phyloP scores from a whole-genome alignment of 768 basidiomycete genomes.

The Podaxis sp. region DNA sequence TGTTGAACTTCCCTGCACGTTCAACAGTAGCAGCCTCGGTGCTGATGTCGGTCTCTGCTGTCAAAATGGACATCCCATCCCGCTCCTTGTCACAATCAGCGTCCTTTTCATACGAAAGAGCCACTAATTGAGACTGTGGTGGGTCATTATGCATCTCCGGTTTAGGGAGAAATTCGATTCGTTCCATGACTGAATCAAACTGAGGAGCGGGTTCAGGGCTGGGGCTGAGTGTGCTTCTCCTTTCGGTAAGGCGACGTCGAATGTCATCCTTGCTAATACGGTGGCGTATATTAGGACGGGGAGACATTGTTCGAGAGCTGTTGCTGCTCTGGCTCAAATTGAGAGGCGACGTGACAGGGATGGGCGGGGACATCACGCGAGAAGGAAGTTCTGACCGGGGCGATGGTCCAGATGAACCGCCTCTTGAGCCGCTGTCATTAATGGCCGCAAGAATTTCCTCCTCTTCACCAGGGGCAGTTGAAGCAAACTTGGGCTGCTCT shows the following conservation, averaged over 20 bases:
- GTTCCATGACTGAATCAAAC: slow-evolving; percentile 7
- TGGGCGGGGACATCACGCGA: background rate
- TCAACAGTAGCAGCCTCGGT: slow-evolving; percentile 52
- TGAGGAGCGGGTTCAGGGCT: slow-evolving; percentile 15
- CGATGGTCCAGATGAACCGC: background rate
- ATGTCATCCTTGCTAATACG: slow-evolving; percentile 58
- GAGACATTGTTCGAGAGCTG: slow-evolving; percentile 10
- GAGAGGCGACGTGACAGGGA: slow-evolving; percentile 15
- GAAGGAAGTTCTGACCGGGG: slow-evolving; percentile 4
- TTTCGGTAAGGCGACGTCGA: slow-evolving; percentile 44
- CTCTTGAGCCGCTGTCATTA: background rate
- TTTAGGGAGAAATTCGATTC: slow-evolving; percentile 1
- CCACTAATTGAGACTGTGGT: background rate
- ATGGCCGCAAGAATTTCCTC: slow-evolving; percentile 3
- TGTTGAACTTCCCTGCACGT: slow-evolving; percentile 41
- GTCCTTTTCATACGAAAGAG: slow-evolving; percentile 7
- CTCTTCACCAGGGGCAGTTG: background rate
- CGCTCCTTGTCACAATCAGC: slow-evolving; percentile 31
- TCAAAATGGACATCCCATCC: slow-evolving; percentile 38
- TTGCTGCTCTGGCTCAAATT: slow-evolving; percentile 10
- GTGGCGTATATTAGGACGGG: slow-evolving; percentile 30
- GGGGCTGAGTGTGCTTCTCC: slow-evolving; percentile 45
- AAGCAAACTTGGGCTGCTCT: background rate
- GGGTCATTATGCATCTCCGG: background rate
- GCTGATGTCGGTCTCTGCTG: slow-evolving; percentile 42